Base-by-base conservation (phyloP, 768 basidiomycete species). In the Boletus rubroflammeus region DNA sequence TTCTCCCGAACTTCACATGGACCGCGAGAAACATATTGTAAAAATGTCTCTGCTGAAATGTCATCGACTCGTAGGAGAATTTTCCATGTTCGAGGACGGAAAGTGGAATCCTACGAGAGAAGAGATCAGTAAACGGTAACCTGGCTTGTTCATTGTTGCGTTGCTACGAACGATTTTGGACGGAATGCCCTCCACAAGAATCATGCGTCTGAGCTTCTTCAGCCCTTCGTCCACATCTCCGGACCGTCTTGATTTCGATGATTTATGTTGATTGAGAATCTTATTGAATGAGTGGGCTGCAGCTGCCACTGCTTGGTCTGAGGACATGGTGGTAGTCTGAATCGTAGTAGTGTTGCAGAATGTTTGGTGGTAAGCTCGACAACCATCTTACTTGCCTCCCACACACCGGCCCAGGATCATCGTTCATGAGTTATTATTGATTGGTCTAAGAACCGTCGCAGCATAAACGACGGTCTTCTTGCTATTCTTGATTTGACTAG, bases 1-100 rank as follows among this genome's bases (percentile, higher is more conserved):
- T 95, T 95, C 72, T 92, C 88, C 62, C 88, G 77, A 49, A 93
- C 90, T 65, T 89, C 83, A 62, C 91, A 93, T 48, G 93, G 90
- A 3, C 92, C 91, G 51, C 88, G 80, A 47, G 83, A 80, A 34
- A 93, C 89, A 71, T 92, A 92, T 59, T 82, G 75, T 47, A 91
- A 75, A 66, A 88, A 93, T 2, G 77, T 82, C 47, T 88, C 83
- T 3, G 87, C 80, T n/a, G 89, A 81, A 6, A 97, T 64, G 19
- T 88, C 85, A 53, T 86, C 84, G 0, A 97, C 85, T 40, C 86
- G 83, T 25, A 98, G 76, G 39, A 98, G 80, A 50, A 98, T 88
- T 72, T 96, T 97, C 96, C 96, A 98, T 76, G 93, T 87, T 47
- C 88, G 80, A 21, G 92, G 90, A 15, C 93, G 81, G n/a, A 94